Evolutionary conservation across 1,284 basidiomycete genomes (phyloP), one percentile per base, ranked within the genome.

Genomic region (Ustilago nuda): DNA sequence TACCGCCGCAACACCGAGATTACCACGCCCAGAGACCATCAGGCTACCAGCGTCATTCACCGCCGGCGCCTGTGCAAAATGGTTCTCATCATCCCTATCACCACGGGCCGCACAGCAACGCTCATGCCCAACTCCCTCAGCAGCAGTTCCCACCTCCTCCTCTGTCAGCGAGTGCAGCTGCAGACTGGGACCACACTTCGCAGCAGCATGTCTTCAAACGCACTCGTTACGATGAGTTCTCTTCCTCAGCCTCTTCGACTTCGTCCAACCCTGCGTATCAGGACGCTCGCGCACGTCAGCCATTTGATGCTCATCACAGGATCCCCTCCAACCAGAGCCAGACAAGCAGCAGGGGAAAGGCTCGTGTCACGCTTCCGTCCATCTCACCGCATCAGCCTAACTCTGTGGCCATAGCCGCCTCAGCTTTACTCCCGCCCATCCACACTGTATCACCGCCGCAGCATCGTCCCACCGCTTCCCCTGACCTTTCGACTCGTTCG

Each of bases 151-250:
- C 70, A 17, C 70, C 70, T 12, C 70, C 65, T 8, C 60, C 70
- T 23, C 30, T 67, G 17, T 72, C 70, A 0, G 65, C 70, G 5
- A 67, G 53, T 33, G 66, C 67, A 53, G 67, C 72, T 15, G 72
- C 67, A 5, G 72, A 72, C 5, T 69, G 72, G 72, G 72, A 71
- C n/a, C 63, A 66, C 30, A 57, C 66, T 15, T 65, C 72, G 50
- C 60, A 70, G 35, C 72, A 71, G 68, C 72, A 71, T n/a, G 57
- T 66, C 17, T 71, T 35, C 58, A 76, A 76, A 23, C 73, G 73
- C 19, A 39, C 64, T 4, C 36, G 68, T 2, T 71, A 76, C 58
- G 73, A 76, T 15, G 73, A 71, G 45, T 45, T 61, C 17, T 45
- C 68, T 0, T 65, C 65, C 0, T 63, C 72, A 0, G 37, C 73